A percentile compares a stretch with the other conserved stretches of the same genome.
Evolutionary conservation across 2,329 filamentous ascomycete species (phyloP).

Genomic region (Alternaria sp.): DNA sequence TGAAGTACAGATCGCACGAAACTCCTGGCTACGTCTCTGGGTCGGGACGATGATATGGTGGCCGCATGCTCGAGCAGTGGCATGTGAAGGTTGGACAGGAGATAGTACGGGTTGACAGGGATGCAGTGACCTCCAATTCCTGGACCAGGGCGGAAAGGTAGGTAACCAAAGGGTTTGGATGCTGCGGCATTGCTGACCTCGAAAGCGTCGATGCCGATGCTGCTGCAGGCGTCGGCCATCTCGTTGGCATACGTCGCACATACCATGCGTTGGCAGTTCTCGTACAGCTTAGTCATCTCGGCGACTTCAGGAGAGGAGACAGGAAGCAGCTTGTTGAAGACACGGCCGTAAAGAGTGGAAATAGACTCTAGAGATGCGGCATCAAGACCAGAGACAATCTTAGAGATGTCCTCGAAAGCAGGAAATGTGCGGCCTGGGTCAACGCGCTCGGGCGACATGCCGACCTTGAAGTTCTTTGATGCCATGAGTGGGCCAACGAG

Average conservation of each 20-base stretch:
- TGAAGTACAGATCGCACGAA: constrained; percentile 12
- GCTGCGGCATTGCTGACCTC: constrained; percentile 61
- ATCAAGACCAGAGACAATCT: constrained; percentile 61
- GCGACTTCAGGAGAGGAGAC: constrained; percentile 64
- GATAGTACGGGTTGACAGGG: constrained; percentile 62
- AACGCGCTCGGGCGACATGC: constrained; percentile 55
- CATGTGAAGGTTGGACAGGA: constrained; percentile 59
- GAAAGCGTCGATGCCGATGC: constrained; percentile 58
- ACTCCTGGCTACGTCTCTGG: constrained; percentile 41
- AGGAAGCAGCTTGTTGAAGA: constrained; percentile 59
- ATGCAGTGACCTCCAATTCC: constrained; percentile 66
- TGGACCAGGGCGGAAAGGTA: constrained; percentile 57
- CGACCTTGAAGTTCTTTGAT: constrained; percentile 31
- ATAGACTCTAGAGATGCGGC: constrained; percentile 56
- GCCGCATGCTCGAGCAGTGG: constrained; percentile 58
- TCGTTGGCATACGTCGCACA: constrained; percentile 65
- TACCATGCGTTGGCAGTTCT: constrained; percentile 66
- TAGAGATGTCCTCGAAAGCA: constrained; percentile 59
- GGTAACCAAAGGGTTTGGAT: constrained; percentile 61
- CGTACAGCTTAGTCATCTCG: constrained; percentile 67
- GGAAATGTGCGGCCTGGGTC: constrained; percentile 58
- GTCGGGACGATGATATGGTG: constrained; percentile 56
- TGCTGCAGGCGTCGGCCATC: constrained; percentile 62
- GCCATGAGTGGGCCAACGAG: constrained; percentile 58
- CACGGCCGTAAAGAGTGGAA: constrained; percentile 55